Base-by-base conservation (phyloP, 768 basidiomycete species). In the Tulasnella sp. region DNA sequence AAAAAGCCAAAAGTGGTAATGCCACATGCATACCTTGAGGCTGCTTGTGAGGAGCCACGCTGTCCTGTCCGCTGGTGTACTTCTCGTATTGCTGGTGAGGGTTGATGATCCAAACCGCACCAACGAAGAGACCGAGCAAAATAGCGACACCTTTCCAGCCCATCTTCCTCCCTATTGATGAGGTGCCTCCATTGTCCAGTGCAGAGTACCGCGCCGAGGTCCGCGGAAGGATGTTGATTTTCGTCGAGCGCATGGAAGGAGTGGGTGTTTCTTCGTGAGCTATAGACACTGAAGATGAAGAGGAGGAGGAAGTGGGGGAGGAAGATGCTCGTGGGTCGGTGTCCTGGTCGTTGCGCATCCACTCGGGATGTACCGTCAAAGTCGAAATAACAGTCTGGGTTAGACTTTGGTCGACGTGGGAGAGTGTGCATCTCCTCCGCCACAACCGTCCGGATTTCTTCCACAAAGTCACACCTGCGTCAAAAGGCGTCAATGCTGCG, bases 211-310 rank as follows among this genome's bases (percentile, higher is more conserved):
- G 37, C 37, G 35, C 62, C n/a, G 34, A 35, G 32, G 70, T 35
- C 36, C 70, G 63, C 22, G 70, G 70, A n/a, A 72, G 63, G 62
- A 72, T 72, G 59, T 72, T 72, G 35, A 72, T 72, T 44, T 72
- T 72, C 9, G 59, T 64, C n/a, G 70, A 59, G 9, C 70, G 70
- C 70, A 72, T 72, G 22, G 62, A 63, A 39, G 62, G 35, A 32
- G 52, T n/a, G 62, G 35, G 35, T 8, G 34, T 72, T n/a, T 62
- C 62, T 64, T 65, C 70, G 37, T 65, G 34, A n/a, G 59, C 70
- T 29, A 34, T 39, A 39, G 70, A 72, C 16, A 71, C 39, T 11
- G 47, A 34, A 22, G 70, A 39, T 14, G 34, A 71, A 17, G 32
- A 71, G 22, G 73, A 67, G 17, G 65, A 47, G 14, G 22, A 14